Evolutionary conservation across 2,329 filamentous ascomycete genomes (phyloP).

Genomic region (Fusarium praegraminearum): DNA sequence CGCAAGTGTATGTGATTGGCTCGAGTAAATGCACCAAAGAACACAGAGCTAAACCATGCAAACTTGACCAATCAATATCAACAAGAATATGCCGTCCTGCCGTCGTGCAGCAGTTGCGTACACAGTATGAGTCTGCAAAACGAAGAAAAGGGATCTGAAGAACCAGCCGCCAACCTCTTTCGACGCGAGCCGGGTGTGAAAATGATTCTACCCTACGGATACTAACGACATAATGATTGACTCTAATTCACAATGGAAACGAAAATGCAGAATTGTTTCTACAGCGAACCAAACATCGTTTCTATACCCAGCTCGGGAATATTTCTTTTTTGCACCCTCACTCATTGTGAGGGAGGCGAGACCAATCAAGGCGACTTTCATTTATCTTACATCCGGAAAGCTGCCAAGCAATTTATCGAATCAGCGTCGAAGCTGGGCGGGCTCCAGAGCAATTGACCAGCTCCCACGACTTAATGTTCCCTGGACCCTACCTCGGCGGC

Average conservation of each 20-base stretch:
- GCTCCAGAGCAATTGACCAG: neutral
- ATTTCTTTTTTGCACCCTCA: neutral
- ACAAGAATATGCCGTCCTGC: conserved; percentile 23
- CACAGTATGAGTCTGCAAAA: conserved; percentile 23
- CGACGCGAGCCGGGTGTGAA: conserved; percentile 1
- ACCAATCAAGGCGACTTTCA: neutral
- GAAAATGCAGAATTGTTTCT: neutral
- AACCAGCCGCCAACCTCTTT: conserved; percentile 5
- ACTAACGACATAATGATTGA: neutral
- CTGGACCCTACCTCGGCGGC: conserved; percentile 26
- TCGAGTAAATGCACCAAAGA: conserved; percentile 15
- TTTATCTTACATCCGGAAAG: neutral
- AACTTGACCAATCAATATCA: conserved; percentile 33
- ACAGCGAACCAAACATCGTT: neutral
- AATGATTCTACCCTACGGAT: neutral
- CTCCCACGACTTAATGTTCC: neutral
- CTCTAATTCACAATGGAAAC: neutral
- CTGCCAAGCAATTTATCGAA: neutral
- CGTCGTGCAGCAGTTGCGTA: conserved; percentile 11
- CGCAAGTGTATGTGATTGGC: conserved; percentile 29
- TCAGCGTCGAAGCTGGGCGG: neutral
- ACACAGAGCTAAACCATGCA: conserved; percentile 20
- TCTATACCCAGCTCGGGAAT: neutral
- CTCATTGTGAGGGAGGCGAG: neutral
- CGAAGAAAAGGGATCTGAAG: neutral